These are phyloP conservation scores for Penicillium sumatraense DNA, from an alignment of 2,329 filamentous ascomycete species.

Conservation along the genomic window DNA sequence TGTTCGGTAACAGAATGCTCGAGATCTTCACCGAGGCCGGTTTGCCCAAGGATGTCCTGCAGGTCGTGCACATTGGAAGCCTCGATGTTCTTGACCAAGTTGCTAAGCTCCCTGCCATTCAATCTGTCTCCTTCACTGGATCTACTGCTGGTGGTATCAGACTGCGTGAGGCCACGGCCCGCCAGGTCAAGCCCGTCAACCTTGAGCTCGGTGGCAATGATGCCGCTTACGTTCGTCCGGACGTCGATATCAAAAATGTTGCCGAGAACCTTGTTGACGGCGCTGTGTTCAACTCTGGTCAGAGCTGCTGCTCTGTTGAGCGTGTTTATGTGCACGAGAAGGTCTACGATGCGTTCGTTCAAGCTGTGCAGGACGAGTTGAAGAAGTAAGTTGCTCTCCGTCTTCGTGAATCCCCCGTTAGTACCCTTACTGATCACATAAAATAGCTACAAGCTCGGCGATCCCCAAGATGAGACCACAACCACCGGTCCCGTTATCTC, in stretches of 20 bases:
- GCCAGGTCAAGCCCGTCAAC: constrained; percentile 79
- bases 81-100: constrained; percentile 75
- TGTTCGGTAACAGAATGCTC: constrained; percentile 78
- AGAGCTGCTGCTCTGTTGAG: constrained; percentile 91
- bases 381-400: constrained; percentile 51
- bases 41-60: constrained; percentile 77
- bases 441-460: constrained; percentile 57
- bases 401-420: not conserved
- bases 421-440: not conserved
- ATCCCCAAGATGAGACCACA: constrained; percentile 74
- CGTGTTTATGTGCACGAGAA: constrained; percentile 83
- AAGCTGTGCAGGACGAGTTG: constrained; percentile 76
- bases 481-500: constrained; percentile 87
- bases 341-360: constrained; percentile 82
- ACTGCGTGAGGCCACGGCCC: constrained; percentile 79
- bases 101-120: constrained; percentile 73
- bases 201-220: constrained; percentile 93
- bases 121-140: constrained; percentile 85
- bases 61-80: constrained; percentile 85
- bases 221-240: constrained; percentile 80
- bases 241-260: constrained; percentile 84
- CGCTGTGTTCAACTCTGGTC: constrained; percentile 89
- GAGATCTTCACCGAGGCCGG: constrained; percentile 78
- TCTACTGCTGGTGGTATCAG: constrained; percentile 83
- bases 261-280: constrained; percentile 92